Percentiles rank a stretch among this genome's conserved stretches.
Evolutionary conservation across 1,284 basidiomycete genomes (phyloP).

Genomic region (Boletus mariae): DNA sequence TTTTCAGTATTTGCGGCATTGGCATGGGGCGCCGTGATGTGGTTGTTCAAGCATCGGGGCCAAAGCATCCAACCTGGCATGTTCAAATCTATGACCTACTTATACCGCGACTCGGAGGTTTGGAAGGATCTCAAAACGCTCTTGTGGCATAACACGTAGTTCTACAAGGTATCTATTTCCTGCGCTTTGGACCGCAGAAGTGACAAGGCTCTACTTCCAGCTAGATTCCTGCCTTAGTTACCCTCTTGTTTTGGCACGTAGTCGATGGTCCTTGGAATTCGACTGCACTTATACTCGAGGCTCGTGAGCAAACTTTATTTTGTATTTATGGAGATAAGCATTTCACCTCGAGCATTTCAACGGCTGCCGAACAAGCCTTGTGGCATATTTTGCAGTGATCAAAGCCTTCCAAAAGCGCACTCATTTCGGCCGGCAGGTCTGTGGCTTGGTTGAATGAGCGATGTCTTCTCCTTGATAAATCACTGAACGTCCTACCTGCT

Average conservation of each 20-base stretch:
- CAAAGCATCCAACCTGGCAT: slow-evolving; percentile 92
- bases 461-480: not conserved
- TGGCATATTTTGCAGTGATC: slow-evolving; percentile 48
- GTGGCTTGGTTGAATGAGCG: slow-evolving; percentile 41
- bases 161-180: slow-evolving; percentile 7
- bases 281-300: slow-evolving; percentile 59
- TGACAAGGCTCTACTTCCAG: not conserved
- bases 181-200: not conserved
- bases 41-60: slow-evolving; percentile 82
- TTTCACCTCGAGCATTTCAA: slow-evolving; percentile 61
- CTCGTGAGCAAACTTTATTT: slow-evolving; percentile 11
- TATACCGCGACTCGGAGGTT: slow-evolving; percentile 72
- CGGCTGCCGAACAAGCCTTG: slow-evolving; percentile 56
- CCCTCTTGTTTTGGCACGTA: slow-evolving; percentile 26
- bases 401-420: slow-evolving; percentile 37
- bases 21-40: slow-evolving; percentile 98
- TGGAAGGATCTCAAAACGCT: slow-evolving; percentile 67
- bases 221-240: slow-evolving; percentile 19
- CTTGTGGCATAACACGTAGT: slow-evolving; percentile 69
- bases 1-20: slow-evolving; percentile 89
- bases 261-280: slow-evolving; percentile 38
- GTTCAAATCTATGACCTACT: slow-evolving; percentile 79
- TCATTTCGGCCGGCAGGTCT: slow-evolving; percentile 62
- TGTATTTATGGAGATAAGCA: not conserved
- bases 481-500: slow-evolving; percentile 39